Evolutionary conservation across 345 rosid species (phyloP), one percentile per base, ranked within the genome.

Genomic region (Bruguiera gymnorhiza): DNA sequence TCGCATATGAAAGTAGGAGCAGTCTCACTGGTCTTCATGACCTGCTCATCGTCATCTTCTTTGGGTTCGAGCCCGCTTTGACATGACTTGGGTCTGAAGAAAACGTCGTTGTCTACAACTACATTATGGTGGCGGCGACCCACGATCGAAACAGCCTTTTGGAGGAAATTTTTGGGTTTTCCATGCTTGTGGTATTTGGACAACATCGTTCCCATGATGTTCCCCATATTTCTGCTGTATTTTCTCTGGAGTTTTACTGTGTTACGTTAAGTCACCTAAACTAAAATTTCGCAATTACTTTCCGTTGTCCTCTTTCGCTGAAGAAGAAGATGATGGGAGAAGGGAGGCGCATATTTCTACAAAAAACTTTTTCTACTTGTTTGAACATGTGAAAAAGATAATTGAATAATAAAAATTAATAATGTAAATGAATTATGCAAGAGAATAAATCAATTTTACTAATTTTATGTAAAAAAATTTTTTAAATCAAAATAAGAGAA

Each of bases 1-100:
- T 80, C 85, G 24, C 90, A 88, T 1, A 73, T 16, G 48, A 88
- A 88, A 4, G 58, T 18, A 26, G 76, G 73, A 13, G 9, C 16
- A 52, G 50, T 13, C 19, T 13, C 19, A 43, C 50, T 43, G 50
- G 18, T 43, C 50, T 43, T 4, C 50, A 43, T 13, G 50, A 13
- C 4, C 18, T 43, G 50, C 50, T 13, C 50, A 29, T 65, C 24
- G 0, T 57, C 30, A 9, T 30, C 21, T 2, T 61, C 65, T 31
- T 31, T 34, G 51, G 9, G 18, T 18, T 60, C 65, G 23, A 13
- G 4, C 30, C n/a, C 34, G 16, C 31, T 30, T 29, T 5, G 21
- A 39, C 24, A 0, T 53, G 50, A 52, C 26, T 53, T 23, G 19
- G 70, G 50, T n/a, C 61, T 32, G 16, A 53, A 53, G 70, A 34